These are phyloP conservation scores for Naganishia vishniacii DNA, from an alignment of 768 basidiomycete species.

Conservation along the genomic window DNA sequence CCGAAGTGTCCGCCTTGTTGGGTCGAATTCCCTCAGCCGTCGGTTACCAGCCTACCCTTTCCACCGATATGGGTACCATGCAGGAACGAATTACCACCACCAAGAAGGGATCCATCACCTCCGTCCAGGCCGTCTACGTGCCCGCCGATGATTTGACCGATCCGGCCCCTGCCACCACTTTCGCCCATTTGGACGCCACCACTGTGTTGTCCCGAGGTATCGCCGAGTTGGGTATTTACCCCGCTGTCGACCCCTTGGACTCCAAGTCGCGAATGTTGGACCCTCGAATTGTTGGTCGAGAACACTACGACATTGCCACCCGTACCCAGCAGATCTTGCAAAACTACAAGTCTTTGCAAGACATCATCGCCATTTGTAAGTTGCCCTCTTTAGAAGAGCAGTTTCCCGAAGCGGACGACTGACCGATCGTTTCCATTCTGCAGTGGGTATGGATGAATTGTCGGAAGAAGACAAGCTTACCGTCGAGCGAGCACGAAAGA, in stretches of 20 bases:
- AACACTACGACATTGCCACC: constrained; percentile 91
- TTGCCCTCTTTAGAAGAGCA: no score
- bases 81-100: constrained; percentile 99
- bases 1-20: constrained; percentile 97
- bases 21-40: constrained; percentile 99
- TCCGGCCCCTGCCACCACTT: constrained; percentile 98
- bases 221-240: constrained; percentile 78
- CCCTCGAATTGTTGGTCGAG: constrained; percentile 80
- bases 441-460: constrained; percentile 97
- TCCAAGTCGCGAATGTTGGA: constrained; percentile 99
- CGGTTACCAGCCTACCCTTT: constrained; percentile 99
- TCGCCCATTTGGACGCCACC: constrained; percentile 99
- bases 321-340: constrained; percentile 83
- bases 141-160: constrained; percentile 99
- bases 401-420: no score
- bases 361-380: constrained; percentile 89
- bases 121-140: constrained; percentile 99
- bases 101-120: constrained; percentile 99
- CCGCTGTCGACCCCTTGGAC: constrained; percentile 97
- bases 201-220: constrained; percentile 99
- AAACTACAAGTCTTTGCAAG: constrained; percentile 56
- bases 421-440: constrained; percentile 31
- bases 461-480: constrained; percentile 99
- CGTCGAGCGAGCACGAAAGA: constrained; percentile 95
- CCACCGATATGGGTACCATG: constrained; percentile 99